Base-by-base conservation (phyloP, 352 stramenopile species). In the Pythium guiyangense region DNA sequence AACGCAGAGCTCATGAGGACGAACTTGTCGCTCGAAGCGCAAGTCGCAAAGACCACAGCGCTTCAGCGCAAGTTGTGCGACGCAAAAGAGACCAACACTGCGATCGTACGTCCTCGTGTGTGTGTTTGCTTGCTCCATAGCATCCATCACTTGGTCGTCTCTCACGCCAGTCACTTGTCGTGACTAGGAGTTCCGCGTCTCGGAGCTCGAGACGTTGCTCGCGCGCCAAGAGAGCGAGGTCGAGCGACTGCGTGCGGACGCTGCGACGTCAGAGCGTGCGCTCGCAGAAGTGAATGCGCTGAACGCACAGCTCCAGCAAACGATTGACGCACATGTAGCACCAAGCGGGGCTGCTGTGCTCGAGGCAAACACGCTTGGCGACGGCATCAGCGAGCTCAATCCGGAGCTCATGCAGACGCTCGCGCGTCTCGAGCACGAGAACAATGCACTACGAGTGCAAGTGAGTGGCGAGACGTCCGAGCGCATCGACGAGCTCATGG, bases 321-420 rank as follows among this genome's bases (percentile, higher is more conserved):
- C 55, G n/a, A 17, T 70, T 6, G 59, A 61, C 15, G 58, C 71
- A 4, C 61, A 77, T 22, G 44, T 60, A 12, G 58, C 65, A 0
- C 31, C 37, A 6, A n/a, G 22, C 0, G 64, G 49, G 15, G 45
- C 1, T 26, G 27, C 25, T 6, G 4, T 31, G 17, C 47, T 22
- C 15, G 26, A 31, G 26, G 25, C 50, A 10, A 10, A 60, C 25
- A 57, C 56, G 12, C 57, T 76, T 17, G 54, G 54, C 15, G 54
- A 42, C 29, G 67, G 73, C 4, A 80, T 89, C 31, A 76, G 70
- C 18, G 81, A 92, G 52, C 65, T 90, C 40, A 90, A 88, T 42
- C 78, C 76, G 0, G 75, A 89, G 48, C 48, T 93, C 6, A 81
- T 80, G 69, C 63, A 91, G 39, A 86, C 84, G 40, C 26, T 93